Percentiles rank a stretch among this genome's conserved stretches.
Conservation (phyloP, 2,329 filamentous ascomycete species). For the Cladophialophora exuberans region DNA sequence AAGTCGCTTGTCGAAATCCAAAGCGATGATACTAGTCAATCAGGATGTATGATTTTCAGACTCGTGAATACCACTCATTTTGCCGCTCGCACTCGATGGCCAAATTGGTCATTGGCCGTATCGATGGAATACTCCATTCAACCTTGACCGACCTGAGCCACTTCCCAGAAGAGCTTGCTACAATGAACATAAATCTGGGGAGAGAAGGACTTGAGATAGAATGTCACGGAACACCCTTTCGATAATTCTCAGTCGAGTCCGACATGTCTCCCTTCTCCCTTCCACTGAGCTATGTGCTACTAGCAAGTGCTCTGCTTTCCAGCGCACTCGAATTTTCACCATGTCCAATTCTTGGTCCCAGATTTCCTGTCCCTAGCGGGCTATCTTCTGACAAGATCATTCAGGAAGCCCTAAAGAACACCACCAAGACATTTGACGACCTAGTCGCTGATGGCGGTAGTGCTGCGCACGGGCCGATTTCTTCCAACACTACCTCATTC, state of each 20-base stretch:
- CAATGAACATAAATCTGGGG: neutral
- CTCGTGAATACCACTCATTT: neutral
- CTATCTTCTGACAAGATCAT: neutral
- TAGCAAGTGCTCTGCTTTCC: neutral
- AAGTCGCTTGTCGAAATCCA: neutral
- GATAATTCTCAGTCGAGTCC: neutral
- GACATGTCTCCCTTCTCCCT: neutral
- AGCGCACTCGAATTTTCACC: neutral
- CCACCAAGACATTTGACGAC: neutral
- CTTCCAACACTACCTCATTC: neutral
- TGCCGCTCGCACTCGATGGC: neutral
- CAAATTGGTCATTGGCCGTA: neutral
- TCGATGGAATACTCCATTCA: neutral
- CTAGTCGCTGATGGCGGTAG: neutral
- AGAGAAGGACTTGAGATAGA: neutral
- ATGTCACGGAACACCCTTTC: neutral
- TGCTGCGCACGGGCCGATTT: neutral
- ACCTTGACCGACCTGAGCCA: neutral
- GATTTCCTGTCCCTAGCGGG: neutral
- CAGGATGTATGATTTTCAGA: too few species aligned
- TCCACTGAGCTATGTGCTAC: neutral
- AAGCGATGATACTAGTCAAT: neutral
- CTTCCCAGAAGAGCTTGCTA: neutral
- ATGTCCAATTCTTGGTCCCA: neutral
- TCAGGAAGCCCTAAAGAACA: neutral